Evolutionary conservation across 352 stramenopile genomes (phyloP), one percentile per base, ranked within the genome.

Genomic region (Pythium graminicola): DNA sequence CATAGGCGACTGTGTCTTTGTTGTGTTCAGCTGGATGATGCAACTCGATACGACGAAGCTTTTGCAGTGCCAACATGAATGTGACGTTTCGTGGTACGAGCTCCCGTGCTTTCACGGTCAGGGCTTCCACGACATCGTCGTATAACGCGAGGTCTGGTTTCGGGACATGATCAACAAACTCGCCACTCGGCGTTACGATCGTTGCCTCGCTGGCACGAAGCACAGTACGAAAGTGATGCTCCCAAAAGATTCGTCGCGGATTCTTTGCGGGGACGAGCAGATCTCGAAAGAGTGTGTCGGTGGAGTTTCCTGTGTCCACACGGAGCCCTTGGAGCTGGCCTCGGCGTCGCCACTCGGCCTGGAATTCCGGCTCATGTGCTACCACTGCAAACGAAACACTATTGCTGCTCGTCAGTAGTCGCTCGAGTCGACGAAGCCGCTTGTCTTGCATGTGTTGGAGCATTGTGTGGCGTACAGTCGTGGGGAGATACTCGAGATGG

Each of bases 21-120:
- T 82, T 74, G 62, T 86, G 76, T 20, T 89, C 81, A 6, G 44
- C 26, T 14, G 73, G 76, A 38, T 92, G 78, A 31, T 92, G 81
- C 7, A 92, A 60, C 53, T 92, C 78, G 8, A 92, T 66, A 26
- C 81, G 66, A 14, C 44, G 60, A 19, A 92, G 66, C 2, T 38
- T 40, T 16, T 50, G 54, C 6, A 92, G 67, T 7, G 51, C 38
- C 20, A 73, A 38, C 26, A 92, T 64, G 24, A 77, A 54, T 42
- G 56, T 35, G 27, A 69, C 50, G 48, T 86, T 89, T 13, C 68
- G 50, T 16, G 68, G 50, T 8, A 66, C 67, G n/a, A 92, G 57
- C 43, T 89, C 81, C 1, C 76, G 72, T 0, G 74, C 76, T 29
- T 87, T 79, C 24, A 86, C 53, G 44, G 83, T 81, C 7, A 92